phyloP scores from a whole-genome alignment of 2,329 filamentous ascomycete species.

The Didymellaceae sp. region DNA sequence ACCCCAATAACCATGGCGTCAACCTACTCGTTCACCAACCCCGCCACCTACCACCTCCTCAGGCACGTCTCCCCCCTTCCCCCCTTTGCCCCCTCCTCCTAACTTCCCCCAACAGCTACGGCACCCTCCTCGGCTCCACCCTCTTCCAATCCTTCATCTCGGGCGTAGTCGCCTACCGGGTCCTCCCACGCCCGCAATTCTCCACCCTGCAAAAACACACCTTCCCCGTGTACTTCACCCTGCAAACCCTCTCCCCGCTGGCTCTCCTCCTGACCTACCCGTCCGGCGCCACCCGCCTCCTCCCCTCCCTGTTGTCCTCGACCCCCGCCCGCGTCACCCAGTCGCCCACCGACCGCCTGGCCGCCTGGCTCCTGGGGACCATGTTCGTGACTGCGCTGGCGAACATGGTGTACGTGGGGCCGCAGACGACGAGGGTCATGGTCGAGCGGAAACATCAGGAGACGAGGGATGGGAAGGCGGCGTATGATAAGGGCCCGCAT shows the following conservation, averaged over 20 bases:
- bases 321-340: slow-evolving; percentile 16
- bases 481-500: slow-evolving; percentile 78
- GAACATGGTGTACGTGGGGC: slow-evolving; percentile 76
- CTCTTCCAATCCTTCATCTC: slow-evolving; percentile 85
- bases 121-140: slow-evolving; percentile 83
- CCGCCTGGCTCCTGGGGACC: slow-evolving; percentile 66
- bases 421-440: slow-evolving; percentile 77
- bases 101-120: slow-evolving; percentile 67
- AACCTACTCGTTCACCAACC: slow-evolving; percentile 62
- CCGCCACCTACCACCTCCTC: slow-evolving; percentile 77
- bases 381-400: slow-evolving; percentile 73
- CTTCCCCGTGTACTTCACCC: slow-evolving; percentile 86
- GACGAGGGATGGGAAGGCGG: slow-evolving; percentile 87
- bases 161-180: slow-evolving; percentile 76
- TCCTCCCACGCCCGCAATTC: slow-evolving; percentile 81
- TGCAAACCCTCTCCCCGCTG: slow-evolving; percentile 78
- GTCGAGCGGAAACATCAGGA: slow-evolving; percentile 80
- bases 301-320: slow-evolving; percentile 10
- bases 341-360: slow-evolving; percentile 25
- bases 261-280: slow-evolving; percentile 82
- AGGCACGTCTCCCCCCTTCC: slow-evolving; percentile 56
- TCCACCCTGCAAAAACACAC: slow-evolving; percentile 75
- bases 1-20: slow-evolving; percentile 50
- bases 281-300: slow-evolving; percentile 19
- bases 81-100: neutral